Percentiles rank a stretch among this genome's conserved stretches.
phyloP scores from a whole-genome alignment of 441 rosid species.

The Geranium incanum region DNA sequence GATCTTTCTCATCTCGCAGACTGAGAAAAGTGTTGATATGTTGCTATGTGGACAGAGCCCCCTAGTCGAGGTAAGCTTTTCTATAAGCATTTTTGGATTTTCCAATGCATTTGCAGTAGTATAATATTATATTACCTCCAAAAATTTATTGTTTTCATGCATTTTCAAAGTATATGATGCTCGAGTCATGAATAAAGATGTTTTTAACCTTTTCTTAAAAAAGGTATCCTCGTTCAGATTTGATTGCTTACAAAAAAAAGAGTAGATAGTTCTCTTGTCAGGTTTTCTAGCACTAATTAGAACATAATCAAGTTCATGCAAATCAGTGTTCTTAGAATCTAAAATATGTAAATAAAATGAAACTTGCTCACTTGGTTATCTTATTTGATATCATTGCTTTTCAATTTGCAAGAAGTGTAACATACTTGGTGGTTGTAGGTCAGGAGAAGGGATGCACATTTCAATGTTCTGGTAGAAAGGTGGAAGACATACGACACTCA shows the following conservation, averaged over 20 bases:
- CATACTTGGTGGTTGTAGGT: slow-evolving; percentile 27
- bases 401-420: neutral
- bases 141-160: neutral
- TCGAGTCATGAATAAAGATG: too few relatives aligned
- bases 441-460: slow-evolving; percentile 41
- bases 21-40: slow-evolving; percentile 60
- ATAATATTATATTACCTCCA: too few relatives aligned
- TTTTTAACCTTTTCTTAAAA: too few relatives aligned
- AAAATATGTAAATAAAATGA: neutral
- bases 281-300: neutral
- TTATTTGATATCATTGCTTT: neutral
- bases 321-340: neutral
- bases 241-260: too few relatives aligned
- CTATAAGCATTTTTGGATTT: neutral
- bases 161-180: neutral
- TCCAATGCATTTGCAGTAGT: neutral
- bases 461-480: slow-evolving; percentile 47
- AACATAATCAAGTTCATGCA: neutral
- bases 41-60: slow-evolving; percentile 51
- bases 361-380: neutral
- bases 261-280: neutral
- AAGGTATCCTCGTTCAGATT: too few relatives aligned
- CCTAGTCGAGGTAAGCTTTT: slow-evolving; percentile 47
- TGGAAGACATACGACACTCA: slow-evolving; percentile 40
- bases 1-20: slow-evolving; percentile 30